These are phyloP conservation scores for Aspergillus mulundensis DNA, from an alignment of 495 filamentous ascomycete species.

Conservation along the genomic window DNA sequence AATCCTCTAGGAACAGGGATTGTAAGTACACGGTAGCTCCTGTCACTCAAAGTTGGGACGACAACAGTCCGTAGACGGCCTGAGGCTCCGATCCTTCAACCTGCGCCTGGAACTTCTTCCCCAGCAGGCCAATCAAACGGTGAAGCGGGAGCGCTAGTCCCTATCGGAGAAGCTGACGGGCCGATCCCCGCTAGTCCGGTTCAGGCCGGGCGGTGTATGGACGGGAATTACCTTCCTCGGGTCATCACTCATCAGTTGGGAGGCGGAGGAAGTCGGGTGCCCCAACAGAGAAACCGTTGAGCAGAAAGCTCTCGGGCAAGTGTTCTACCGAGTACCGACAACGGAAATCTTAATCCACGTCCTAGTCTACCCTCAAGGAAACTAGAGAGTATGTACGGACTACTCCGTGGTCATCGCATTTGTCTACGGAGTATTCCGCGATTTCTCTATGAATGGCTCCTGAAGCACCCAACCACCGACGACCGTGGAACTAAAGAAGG, in stretches of 20 bases:
- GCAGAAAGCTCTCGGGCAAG: not conserved
- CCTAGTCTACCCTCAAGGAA: too few species aligned
- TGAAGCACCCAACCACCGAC: too few species aligned
- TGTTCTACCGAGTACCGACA: not conserved
- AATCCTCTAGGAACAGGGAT: slow-evolving; percentile 3
- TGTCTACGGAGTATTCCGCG: too few species aligned
- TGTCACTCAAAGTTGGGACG: slow-evolving; percentile 1
- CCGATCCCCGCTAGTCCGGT: slow-evolving; percentile 9
- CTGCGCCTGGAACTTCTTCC: not conserved
- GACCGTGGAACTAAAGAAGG: too few species aligned
- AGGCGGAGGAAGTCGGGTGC: slow-evolving; percentile 21
- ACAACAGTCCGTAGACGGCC: slow-evolving; percentile 2
- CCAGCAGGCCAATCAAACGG: not conserved
- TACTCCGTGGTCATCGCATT: too few species aligned
- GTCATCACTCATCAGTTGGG: slow-evolving; percentile 16
- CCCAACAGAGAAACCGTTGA: slow-evolving; percentile 15
- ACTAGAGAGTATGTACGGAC: too few species aligned
- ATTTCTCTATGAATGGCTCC: too few species aligned
- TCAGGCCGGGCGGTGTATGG: slow-evolving; percentile 16
- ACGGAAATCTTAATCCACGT: too few species aligned
- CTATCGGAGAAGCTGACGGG: slow-evolving; percentile 6
- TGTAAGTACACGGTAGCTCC: slow-evolving; percentile 13
- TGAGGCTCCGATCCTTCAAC: slow-evolving; percentile 4
- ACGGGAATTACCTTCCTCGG: slow-evolving; percentile 13
- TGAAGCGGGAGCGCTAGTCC: slow-evolving; percentile 11